Conservation (phyloP, 306 rosid genomes). For the Heteromeles arbutifolia region DNA sequence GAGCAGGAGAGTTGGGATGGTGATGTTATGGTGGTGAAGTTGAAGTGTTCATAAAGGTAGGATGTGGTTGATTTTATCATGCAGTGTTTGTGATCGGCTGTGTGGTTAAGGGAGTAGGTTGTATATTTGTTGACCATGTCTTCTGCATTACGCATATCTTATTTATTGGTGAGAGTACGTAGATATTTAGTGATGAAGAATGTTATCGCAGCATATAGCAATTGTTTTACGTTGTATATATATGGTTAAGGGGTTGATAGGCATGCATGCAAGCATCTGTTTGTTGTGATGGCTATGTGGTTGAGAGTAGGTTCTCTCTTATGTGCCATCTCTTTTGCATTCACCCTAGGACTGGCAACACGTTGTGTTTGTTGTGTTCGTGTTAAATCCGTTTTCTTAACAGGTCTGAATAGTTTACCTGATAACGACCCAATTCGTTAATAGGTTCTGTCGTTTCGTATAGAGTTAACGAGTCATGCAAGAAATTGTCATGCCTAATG, state of each 20-base stretch:
- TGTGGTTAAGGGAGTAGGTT: slow-evolving; percentile 2
- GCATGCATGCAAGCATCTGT: no score
- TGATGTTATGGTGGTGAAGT: background rate
- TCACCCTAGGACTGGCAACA: no score
- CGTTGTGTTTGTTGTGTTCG: no score
- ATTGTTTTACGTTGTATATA: background rate
- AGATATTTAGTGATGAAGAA: background rate
- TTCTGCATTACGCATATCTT: background rate
- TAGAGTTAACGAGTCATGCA: no score
- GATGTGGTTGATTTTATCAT: background rate
- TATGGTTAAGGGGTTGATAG: no score
- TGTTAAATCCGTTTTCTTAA: no score
- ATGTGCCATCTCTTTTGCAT: no score
- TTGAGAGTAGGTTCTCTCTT: no score
- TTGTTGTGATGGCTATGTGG: no score
- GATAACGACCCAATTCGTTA: no score
- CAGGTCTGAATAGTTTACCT: no score
- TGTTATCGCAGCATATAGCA: background rate
- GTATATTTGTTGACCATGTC: background rate
- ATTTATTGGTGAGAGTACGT: background rate
- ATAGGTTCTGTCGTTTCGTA: rapidly evolving
- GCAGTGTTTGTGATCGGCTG: background rate
- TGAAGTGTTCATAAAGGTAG: background rate
- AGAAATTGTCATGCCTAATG: no score
- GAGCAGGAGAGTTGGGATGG: background rate